phyloP scores from a whole-genome alignment of 352 stramenopile species.

The Pythium sp. region DNA sequence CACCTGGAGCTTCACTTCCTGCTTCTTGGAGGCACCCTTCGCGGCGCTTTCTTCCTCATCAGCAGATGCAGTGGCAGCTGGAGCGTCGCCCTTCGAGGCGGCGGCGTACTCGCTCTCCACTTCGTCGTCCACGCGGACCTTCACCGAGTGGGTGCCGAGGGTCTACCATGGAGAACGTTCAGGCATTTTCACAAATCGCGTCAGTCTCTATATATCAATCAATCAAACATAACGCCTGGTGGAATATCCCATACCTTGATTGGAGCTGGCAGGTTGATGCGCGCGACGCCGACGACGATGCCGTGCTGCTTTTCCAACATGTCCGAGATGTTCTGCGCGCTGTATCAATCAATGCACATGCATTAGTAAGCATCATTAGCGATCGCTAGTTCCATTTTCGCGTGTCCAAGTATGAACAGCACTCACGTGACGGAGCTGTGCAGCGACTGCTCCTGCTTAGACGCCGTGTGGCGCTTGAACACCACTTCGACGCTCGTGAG shows the following conservation, averaged over 20 bases:
- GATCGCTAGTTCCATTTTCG: background rate
- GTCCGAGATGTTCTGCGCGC: slow-evolving; percentile 80
- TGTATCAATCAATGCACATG: slow-evolving; percentile 14
- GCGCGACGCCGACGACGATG: slow-evolving; percentile 76
- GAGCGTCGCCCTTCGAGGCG: slow-evolving; percentile 23
- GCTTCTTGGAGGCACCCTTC: slow-evolving; percentile 69
- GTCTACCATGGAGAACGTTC: slow-evolving; percentile 27
- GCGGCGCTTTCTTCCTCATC: slow-evolving; percentile 26
- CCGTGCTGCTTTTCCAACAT: slow-evolving; percentile 83
- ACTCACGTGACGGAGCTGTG: slow-evolving; percentile 64
- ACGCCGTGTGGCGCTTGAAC: slow-evolving; percentile 81
- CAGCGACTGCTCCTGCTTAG: slow-evolving; percentile 55
- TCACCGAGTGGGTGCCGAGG: slow-evolving; percentile 72
- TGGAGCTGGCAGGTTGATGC: slow-evolving; percentile 64
- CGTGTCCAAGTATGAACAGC: background rate
- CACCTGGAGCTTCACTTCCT: slow-evolving; percentile 65
- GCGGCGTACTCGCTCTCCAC: slow-evolving; percentile 69
- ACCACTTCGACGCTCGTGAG: slow-evolving; percentile 57
- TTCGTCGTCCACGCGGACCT: slow-evolving; percentile 79
- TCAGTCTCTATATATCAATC: background rate
- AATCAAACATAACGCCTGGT: background rate
- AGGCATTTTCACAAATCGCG: background rate
- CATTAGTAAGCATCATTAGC: background rate
- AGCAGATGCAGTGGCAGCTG: slow-evolving; percentile 15
- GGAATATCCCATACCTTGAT: slow-evolving; percentile 47